A percentile compares a stretch with the other conserved stretches of the same genome.
These are phyloP conservation scores for Hirschioporus abietinus DNA, from an alignment of 768 basidiomycete species.

Conservation along the genomic window DNA sequence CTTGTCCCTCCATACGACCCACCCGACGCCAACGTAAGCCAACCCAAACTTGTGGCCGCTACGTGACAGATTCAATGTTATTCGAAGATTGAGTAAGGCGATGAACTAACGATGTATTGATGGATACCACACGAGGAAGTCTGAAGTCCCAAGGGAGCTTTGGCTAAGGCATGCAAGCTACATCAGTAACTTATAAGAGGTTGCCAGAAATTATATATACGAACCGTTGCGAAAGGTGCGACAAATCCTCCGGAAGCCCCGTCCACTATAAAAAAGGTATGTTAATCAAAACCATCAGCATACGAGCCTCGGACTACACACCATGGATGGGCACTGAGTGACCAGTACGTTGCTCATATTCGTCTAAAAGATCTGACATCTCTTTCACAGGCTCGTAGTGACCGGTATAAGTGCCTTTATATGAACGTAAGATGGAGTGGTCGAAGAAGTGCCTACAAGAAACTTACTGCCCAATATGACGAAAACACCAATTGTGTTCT, in stretches of 20 bases:
- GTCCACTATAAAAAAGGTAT: constrained; percentile 32
- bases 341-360: constrained; percentile 45
- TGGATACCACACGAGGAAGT: constrained; percentile 53
- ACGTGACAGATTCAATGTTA: not conserved
- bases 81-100: not conserved
- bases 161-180: constrained; percentile 24
- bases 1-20: constrained; percentile 58
- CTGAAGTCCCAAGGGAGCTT: constrained; percentile 55
- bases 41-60: constrained; percentile 56
- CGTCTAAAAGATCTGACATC: constrained; percentile 69
- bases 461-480: constrained; percentile 48
- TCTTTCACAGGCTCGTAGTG: constrained; percentile 77
- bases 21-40: constrained; percentile 54
- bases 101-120: constrained; percentile 38
- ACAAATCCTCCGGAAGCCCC: constrained; percentile 59
- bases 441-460: constrained; percentile 12
- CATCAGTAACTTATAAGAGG: constrained; percentile 22
- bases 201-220: not conserved
- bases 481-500: constrained; percentile 69
- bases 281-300: not conserved
- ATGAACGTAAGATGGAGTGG: constrained; percentile 22
- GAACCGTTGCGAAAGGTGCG: constrained; percentile 47
- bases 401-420: constrained; percentile 42
- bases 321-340: constrained; percentile 38
- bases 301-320: constrained; percentile 8